These are phyloP conservation scores for Simmondsia chinensis DNA, from an alignment of 148 eudicot genomes.

Conservation along the genomic window DNA sequence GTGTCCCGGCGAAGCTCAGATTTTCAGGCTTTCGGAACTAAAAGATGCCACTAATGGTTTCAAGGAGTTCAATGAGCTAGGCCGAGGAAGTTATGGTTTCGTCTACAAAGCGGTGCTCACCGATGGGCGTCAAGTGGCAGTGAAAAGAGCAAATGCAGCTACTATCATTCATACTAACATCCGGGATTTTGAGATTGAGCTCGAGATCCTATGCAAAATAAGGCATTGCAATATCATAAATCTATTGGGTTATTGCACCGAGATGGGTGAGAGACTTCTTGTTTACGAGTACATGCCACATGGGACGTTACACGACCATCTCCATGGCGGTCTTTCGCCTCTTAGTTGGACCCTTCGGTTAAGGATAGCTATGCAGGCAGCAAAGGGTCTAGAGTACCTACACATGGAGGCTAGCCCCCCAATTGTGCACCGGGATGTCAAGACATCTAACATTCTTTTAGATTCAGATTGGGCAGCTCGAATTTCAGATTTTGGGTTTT, in stretches of 20 bases:
- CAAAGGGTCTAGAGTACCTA: constrained; percentile 88
- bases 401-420: constrained; percentile 66
- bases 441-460: constrained; percentile 71
- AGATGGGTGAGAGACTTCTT: constrained; percentile 91
- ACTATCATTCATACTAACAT: constrained; percentile 86
- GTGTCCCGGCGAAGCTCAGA: constrained; percentile 73
- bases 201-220: constrained; percentile 77
- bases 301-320: constrained; percentile 88
- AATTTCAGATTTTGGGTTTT: constrained; percentile 71
- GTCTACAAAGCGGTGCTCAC: constrained; percentile 78
- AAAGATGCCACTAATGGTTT: constrained; percentile 96
- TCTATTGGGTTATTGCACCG: constrained; percentile 81
- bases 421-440: constrained; percentile 70
- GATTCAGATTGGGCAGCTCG: constrained; percentile 85
- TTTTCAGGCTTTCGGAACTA: constrained; percentile 73
- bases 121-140: constrained; percentile 86
- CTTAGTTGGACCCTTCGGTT: constrained; percentile 62
- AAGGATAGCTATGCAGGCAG: constrained; percentile 76
- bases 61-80: constrained; percentile 96
- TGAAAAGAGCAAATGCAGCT: constrained; percentile 92
- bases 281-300: constrained; percentile 95
- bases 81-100: constrained; percentile 92
- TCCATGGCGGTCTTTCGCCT: constrained; percentile 83
- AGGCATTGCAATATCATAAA: constrained; percentile 80
- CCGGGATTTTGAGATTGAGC: constrained; percentile 71